Evolutionary conservation across 1,284 basidiomycete genomes (phyloP).

Genomic region (Ceratobasidium sp.): DNA sequence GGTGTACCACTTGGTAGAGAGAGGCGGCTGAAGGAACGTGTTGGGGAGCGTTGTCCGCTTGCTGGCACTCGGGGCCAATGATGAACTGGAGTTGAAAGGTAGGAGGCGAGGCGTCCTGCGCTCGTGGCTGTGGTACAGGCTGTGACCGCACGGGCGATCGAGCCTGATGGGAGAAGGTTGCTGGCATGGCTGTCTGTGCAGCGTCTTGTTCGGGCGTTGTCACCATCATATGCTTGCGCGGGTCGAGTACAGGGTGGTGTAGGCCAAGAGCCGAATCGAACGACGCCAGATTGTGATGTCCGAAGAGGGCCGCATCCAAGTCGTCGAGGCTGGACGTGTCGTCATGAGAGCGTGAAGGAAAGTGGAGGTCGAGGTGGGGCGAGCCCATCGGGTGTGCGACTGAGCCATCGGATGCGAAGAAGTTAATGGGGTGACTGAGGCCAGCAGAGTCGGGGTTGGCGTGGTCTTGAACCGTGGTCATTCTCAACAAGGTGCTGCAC

Average conservation of each 20-base stretch:
- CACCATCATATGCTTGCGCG: conserved; percentile 15
- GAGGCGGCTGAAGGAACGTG: conserved; percentile 45
- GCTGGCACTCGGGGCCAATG: conserved; percentile 41
- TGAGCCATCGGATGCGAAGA: conserved; percentile 36
- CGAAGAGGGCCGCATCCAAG: conserved; percentile 35
- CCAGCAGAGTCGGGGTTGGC: conserved; percentile 25
- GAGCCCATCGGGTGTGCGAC: conserved; percentile 16
- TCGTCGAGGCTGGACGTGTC: conserved; percentile 39
- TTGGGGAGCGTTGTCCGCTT: conserved; percentile 1
- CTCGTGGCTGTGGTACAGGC: conserved; percentile 41
- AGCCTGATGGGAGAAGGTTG: conserved; percentile 11
- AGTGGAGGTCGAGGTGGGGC: conserved; percentile 40
- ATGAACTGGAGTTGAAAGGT: conserved; percentile 35
- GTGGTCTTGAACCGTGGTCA: conserved; percentile 30
- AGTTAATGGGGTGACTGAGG: conserved; percentile 36
- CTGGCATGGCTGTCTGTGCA: background rate
- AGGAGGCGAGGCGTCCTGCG: conserved; percentile 27
- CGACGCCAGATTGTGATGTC: conserved; percentile 35
- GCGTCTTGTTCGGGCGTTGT: conserved; percentile 17
- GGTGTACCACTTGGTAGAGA: conserved; percentile 45
- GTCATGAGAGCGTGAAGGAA: conserved; percentile 41
- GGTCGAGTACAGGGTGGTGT: conserved; percentile 34
- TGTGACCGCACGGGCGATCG: conserved; percentile 26
- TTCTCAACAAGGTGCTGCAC: conserved; percentile 16
- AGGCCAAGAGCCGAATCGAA: conserved; percentile 40